Base-by-base conservation (phyloP, 208 protist genomes). In the Trypanosoma brucei region DNA sequence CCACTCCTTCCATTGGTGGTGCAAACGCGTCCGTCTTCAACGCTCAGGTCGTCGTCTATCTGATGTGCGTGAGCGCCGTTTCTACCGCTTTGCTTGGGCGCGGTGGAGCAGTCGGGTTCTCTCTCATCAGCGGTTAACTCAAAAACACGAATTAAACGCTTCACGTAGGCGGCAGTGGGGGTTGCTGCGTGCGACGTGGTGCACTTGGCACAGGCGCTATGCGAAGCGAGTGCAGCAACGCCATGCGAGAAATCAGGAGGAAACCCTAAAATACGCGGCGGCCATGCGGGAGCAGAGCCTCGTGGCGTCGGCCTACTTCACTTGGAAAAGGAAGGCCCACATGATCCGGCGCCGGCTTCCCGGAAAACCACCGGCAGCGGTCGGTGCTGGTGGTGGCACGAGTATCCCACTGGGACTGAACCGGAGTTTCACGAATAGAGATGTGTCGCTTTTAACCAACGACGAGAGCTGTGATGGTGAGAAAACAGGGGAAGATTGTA, bases 281-380 rank as follows among this genome's bases (percentile, higher is more conserved):
- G 35, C 1, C n/a, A 11, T 37, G 6, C 50, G 30, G 4, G 51
- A 59, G 38, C 34, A 34, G 14, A 42, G 48, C 36, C 37, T 71
- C 34, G 38, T 71, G 11, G 65, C 58, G 34, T 46, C 2, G 8
- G 59, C 51, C 9, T 71, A 46, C 44, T 71, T 65, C 48, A 52
- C 51, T 3, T 71, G 65, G 65, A 57, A 54, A 22, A 50, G 65
- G 7, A 55, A 51, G n/a, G 52, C 40, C 3, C 53, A 65, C 22
- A 33, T 65, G 57, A 22, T 30, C 34, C 45, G 56, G 37, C 46
- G 50, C 30, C 46, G 48, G 14, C 7, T 54, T 54, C 7, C 31
- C 31, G n/a, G 50, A 5, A 34, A 54, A 54, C 5, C 9, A 8
- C 6, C 6, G 5, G 31, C 6, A 54, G n/a, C 7, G 6, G 50